phyloP scores from a whole-genome alignment of 768 basidiomycete genomes.

The Psilocybe sp. region DNA sequence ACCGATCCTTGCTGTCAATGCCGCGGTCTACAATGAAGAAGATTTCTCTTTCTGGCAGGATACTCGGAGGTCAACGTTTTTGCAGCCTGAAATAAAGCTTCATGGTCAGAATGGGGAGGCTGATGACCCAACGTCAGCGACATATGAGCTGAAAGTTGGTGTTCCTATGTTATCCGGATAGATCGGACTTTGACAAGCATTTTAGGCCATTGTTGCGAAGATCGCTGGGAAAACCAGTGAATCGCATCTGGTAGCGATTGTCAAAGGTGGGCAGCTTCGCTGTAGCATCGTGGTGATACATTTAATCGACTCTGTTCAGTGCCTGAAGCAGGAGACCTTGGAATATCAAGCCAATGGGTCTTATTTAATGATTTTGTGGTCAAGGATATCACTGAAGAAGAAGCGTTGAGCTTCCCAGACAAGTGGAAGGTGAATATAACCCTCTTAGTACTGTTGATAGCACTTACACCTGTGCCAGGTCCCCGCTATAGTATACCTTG shows the following conservation, averaged over 20 bases:
- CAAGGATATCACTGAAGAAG: constrained; percentile 76
- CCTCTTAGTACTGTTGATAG: constrained; percentile 1
- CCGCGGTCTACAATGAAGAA: constrained; percentile 77
- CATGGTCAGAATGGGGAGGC: constrained; percentile 57
- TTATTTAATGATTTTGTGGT: constrained; percentile 98
- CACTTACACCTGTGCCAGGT: constrained; percentile 39
- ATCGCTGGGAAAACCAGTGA: constrained; percentile 67
- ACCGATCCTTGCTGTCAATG: constrained; percentile 83
- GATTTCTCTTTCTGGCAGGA: constrained; percentile 77
- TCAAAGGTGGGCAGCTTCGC: constrained; percentile 59
- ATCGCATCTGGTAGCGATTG: constrained; percentile 85
- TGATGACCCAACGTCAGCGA: constrained; percentile 51
- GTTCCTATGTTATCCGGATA: neutral
- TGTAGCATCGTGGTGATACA: neutral
- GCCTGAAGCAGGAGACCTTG: constrained; percentile 57
- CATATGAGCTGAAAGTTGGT: constrained; percentile 75
- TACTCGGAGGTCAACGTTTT: constrained; percentile 50
- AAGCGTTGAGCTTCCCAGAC: constrained; percentile 85
- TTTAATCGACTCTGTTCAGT: constrained; percentile 38
- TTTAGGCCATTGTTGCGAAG: constrained; percentile 78
- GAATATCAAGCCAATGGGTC: constrained; percentile 68
- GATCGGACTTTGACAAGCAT: neutral
- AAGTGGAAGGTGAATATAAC: constrained; percentile 77
- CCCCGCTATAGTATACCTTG: constrained; percentile 88
- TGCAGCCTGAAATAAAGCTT: constrained; percentile 55